A percentile compares a stretch with the other conserved stretches of the same genome.
Evolutionary conservation across 768 basidiomycete species (phyloP).

Genomic region (Krasilnikovozyma curviuscula): DNA sequence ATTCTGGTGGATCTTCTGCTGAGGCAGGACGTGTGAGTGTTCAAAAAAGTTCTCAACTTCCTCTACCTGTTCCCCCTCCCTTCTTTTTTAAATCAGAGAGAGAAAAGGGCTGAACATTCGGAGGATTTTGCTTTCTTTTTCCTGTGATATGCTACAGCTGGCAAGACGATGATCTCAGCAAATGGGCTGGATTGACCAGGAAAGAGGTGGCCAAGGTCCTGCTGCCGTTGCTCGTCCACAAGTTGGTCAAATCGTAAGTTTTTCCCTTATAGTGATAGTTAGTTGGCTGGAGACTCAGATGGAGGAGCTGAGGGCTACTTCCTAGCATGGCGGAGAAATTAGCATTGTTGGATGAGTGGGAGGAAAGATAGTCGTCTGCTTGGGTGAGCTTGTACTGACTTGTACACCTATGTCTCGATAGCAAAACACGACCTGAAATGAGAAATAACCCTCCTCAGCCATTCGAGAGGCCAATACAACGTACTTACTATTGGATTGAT

Average conservation of each 20-base stretch:
- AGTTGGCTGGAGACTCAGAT: background rate
- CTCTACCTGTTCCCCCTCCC: background rate
- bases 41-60: no score
- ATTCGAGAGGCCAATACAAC: constrained; percentile 66
- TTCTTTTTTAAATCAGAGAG: background rate
- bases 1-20: constrained; percentile 88
- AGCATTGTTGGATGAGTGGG: no score
- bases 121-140: constrained; percentile 15
- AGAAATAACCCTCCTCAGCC: no score
- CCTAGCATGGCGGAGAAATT: no score
- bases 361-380: no score
- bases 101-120: background rate
- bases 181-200: constrained; percentile 66
- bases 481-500: constrained; percentile 91
- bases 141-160: constrained; percentile 34
- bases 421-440: background rate
- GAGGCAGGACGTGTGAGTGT: constrained; percentile 87
- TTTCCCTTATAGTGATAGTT: background rate
- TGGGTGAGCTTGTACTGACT: no score
- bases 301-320: no score
- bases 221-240: constrained; percentile 57
- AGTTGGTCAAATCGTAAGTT: constrained; percentile 55
- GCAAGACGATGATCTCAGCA: constrained; percentile 85
- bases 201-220: constrained; percentile 82
- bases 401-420: no score